Base-by-base conservation (phyloP, 1,139 yeast species). In the Pichia sp. region DNA sequence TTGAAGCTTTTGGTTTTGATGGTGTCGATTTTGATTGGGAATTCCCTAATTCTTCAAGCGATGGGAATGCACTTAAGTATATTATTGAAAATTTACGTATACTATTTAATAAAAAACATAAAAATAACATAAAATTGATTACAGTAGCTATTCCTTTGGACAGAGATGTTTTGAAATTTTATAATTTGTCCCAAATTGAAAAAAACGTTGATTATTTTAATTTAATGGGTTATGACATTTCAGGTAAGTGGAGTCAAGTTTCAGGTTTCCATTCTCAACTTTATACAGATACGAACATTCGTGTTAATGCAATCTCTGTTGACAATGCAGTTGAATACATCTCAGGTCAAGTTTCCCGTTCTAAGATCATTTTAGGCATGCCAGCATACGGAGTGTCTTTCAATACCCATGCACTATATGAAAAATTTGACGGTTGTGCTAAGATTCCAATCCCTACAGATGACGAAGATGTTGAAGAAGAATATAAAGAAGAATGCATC, bases 21-120 rank as follows among this genome's bases (percentile, higher is more conserved):
- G 98, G 99, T 0, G 73, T 93, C 48, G 99, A 93, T 66, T 70
- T 93, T 38, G 99, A 93, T 68, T 93, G 97, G 97, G 99, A 93
- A 66, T 91, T 84, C 46, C 96, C 97, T 27, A n/a, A 30, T 9
- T 73, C 68, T 44, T 60, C 61, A 3, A 60, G 65, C 0, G 84
- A 87, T 56, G 80, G 81, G 1, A 52, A 59, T 1, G 65, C 67
- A 47, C 75, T 83, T 54, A 72, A 79, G 1, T 66, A 67, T 14
- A 60, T 88, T 39, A 67, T 87, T 13, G 61, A 61, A 31, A 59
- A 56, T 14, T 61, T 87, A 18, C 72, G 85, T 44, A 48, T 41
- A 0, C 69, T 66, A 36, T 64, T 87, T 53, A 72, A 75, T 77
- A 43, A 30, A 10, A 14, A 5, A 18, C 7, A 22, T 34, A 2